Conservation (phyloP, 441 rosid genomes). For the Bruguiera hainesii region DNA sequence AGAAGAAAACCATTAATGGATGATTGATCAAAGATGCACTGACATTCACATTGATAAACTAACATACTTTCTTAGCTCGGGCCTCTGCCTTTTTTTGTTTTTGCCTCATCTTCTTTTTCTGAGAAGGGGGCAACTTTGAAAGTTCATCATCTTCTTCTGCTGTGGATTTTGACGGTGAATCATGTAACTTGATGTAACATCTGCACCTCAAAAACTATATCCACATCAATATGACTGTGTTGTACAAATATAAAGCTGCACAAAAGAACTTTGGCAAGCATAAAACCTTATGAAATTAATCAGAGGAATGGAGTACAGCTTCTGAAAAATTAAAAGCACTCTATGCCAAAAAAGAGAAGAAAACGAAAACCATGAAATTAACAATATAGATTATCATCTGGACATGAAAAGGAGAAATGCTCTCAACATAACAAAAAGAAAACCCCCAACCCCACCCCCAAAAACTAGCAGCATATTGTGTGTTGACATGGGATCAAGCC, state of each 20-base stretch:
- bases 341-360: too few species aligned
- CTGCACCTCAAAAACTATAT: slow-evolving; percentile 43
- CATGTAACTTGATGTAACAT: slow-evolving; percentile 85
- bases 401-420: too few species aligned
- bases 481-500: too few species aligned
- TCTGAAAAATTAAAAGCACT: too few species aligned
- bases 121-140: slow-evolving; percentile 85
- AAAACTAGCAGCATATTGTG: too few species aligned
- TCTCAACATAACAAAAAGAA: too few species aligned
- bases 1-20: slow-evolving; percentile 23
- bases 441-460: too few species aligned
- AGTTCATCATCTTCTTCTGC: slow-evolving; percentile 74
- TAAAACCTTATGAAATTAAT: too few species aligned
- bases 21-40: slow-evolving; percentile 12
- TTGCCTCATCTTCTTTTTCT: slow-evolving; percentile 89
- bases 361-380: too few species aligned
- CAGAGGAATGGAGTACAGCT: too few species aligned
- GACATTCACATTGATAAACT: slow-evolving; percentile 21
- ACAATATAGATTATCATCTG: too few species aligned
- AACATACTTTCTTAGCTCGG: slow-evolving; percentile 88
- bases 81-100: slow-evolving; percentile 97
- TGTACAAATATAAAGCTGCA: not conserved
- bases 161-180: slow-evolving; percentile 74
- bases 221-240: slow-evolving; percentile 2
- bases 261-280: not conserved